A percentile compares a stretch with the other conserved stretches of the same genome.
Evolutionary conservation across 1,284 basidiomycete species (phyloP).

Genomic region (Grifola frondosa): DNA sequence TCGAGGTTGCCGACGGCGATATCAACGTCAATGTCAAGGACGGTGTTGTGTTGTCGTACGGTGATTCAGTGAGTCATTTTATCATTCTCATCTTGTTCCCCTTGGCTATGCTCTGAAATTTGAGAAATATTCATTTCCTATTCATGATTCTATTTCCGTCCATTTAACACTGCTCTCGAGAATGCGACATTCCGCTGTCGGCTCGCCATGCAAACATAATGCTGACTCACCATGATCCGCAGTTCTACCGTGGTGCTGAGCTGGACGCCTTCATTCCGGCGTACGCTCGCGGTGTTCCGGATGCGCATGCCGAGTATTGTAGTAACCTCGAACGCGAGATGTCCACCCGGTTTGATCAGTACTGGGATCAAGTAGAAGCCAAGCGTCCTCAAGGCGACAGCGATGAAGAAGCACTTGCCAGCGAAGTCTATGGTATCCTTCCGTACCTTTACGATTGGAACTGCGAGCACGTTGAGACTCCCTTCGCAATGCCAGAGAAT

Average conservation of each 20-base stretch:
- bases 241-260: constrained; percentile 67
- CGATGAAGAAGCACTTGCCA: too few relatives aligned
- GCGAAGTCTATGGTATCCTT: constrained; percentile 36
- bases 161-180: constrained; percentile 3
- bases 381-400: too few relatives aligned
- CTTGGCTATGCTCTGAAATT: neutral
- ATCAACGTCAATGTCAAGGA: constrained; percentile 89
- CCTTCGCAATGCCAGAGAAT: constrained; percentile 31
- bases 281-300: constrained; percentile 35
- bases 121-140: too few relatives aligned
- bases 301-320: constrained; percentile 62
- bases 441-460: constrained; percentile 51
- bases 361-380: constrained; percentile 23
- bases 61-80: constrained; percentile 64
- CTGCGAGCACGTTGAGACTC: constrained; percentile 47
- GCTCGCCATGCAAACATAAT: too few relatives aligned
- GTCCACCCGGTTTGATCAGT: constrained; percentile 23
- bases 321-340: constrained; percentile 44
- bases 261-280: constrained; percentile 37
- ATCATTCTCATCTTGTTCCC: neutral
- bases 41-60: constrained; percentile 77
- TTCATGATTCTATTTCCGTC: too few relatives aligned
- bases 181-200: constrained; percentile 11
- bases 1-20: constrained; percentile 87
- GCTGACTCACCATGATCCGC: too few relatives aligned